phyloP scores from a whole-genome alignment of 2,329 filamentous ascomycete genomes.

The Trichoderma semiorbis region DNA sequence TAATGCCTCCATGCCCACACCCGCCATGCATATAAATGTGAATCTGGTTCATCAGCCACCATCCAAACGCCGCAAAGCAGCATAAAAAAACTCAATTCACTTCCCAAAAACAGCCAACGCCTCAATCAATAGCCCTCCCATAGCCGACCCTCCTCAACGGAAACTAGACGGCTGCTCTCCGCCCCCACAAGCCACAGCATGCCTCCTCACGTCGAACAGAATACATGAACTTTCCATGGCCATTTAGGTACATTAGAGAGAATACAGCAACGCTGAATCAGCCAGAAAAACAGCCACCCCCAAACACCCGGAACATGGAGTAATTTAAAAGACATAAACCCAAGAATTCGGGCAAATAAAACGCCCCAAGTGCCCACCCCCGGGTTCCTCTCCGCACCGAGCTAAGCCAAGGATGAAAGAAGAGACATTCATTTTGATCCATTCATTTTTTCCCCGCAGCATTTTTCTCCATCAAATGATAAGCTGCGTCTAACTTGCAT shows the following conservation, averaged over 20 bases:
- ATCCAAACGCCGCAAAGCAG: neutral
- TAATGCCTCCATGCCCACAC: neutral
- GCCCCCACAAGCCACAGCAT: neutral
- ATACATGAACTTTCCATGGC: neutral
- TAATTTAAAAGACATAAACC: neutral
- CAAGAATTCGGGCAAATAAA: neutral
- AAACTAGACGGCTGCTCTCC: neutral
- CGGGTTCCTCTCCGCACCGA: neutral
- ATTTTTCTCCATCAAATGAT: neutral
- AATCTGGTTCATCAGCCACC: neutral
- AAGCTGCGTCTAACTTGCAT: neutral
- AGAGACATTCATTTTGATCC: neutral
- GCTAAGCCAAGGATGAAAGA: neutral
- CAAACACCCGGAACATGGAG: neutral
- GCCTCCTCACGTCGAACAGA: neutral
- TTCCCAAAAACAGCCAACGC: neutral
- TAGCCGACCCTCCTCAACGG: slow-evolving; percentile 2
- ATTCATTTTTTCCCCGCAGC: neutral
- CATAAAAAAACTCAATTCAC: neutral
- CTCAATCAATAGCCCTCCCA: neutral
- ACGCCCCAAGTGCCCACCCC: neutral
- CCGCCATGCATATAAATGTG: neutral
- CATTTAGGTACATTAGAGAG: neutral
- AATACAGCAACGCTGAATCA: neutral
- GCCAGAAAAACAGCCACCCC: neutral